phyloP scores from a whole-genome alignment of 148 eudicot species.

The Suaeda aralocaspica region DNA sequence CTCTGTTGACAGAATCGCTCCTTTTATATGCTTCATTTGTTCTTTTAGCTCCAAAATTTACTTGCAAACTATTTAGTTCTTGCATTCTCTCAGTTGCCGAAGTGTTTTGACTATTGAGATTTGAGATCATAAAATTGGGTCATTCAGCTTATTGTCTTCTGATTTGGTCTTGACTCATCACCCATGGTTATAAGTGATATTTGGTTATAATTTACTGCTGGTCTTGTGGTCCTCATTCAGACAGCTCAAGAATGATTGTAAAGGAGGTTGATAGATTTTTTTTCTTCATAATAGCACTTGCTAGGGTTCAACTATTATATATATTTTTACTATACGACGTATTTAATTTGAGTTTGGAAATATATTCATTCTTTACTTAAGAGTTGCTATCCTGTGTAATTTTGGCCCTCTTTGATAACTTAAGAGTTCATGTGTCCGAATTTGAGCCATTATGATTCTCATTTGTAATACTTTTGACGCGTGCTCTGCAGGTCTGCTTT shows the following conservation, averaged over 20 bases:
- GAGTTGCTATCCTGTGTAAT: not conserved
- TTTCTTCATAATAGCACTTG: conserved; percentile 9
- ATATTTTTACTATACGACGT: no score
- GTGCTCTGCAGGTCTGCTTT: conserved; percentile 66
- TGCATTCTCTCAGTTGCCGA: not conserved
- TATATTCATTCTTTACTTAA: not conserved
- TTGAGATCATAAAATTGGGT: not conserved
- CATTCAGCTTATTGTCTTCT: not conserved
- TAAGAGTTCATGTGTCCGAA: not conserved
- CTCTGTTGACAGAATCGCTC: not conserved
- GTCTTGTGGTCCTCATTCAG: not conserved
- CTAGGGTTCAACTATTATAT: not conserved
- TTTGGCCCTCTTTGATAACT: not conserved
- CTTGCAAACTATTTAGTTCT: not conserved
- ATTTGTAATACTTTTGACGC: conserved; percentile 10
- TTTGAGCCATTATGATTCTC: conserved; percentile 14
- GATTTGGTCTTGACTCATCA: not conserved
- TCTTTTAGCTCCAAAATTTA: not conserved
- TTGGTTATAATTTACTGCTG: no score
- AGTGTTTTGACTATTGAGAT: not conserved
- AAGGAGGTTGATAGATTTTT: not conserved
- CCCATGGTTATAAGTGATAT: not conserved
- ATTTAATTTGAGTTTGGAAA: not conserved
- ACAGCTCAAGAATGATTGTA: not conserved
- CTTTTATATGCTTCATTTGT: not conserved